A percentile compares a stretch with the other conserved stretches of the same genome.
Conservation (phyloP, 345 rosid genomes). For the Noccaea bulbosa region DNA sequence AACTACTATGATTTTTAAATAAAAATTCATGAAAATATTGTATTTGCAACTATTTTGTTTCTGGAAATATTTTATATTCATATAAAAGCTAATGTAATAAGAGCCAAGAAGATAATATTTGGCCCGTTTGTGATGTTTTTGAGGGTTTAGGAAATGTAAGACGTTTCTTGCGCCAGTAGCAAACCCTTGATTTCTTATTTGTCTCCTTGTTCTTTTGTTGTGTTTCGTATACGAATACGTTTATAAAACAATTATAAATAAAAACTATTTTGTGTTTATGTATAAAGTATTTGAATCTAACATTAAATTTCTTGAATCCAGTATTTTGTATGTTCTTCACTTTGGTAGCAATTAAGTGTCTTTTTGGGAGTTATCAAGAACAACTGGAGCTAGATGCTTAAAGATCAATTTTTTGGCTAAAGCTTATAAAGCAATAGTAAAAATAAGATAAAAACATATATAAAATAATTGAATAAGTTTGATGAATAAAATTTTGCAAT, state of each 20-base stretch:
- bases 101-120: constrained; percentile 24
- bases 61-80: constrained; percentile 35
- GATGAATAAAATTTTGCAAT: background rate
- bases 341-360: constrained; percentile 30
- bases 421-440: background rate
- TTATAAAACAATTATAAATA: background rate
- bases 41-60: constrained; percentile 34
- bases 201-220: background rate
- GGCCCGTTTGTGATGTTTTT: constrained; percentile 33
- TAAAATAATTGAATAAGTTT: background rate
- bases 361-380: constrained; percentile 18
- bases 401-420: constrained; percentile 4
- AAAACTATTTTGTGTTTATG: constrained; percentile 15
- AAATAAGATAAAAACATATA: background rate
- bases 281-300: constrained; percentile 13
- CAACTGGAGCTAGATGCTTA: constrained; percentile 31
- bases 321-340: constrained; percentile 23
- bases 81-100: constrained; percentile 37
- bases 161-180: constrained; percentile 30
- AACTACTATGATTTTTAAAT: background rate
- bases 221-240: constrained; percentile 1
- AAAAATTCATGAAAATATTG: background rate
- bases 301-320: constrained; percentile 30
- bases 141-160: constrained; percentile 36
- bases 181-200: constrained; percentile 15